Evolutionary conservation across 495 filamentous ascomycete species (phyloP), one percentile per base, ranked within the genome.

Genomic region (Cercophora sp.): DNA sequence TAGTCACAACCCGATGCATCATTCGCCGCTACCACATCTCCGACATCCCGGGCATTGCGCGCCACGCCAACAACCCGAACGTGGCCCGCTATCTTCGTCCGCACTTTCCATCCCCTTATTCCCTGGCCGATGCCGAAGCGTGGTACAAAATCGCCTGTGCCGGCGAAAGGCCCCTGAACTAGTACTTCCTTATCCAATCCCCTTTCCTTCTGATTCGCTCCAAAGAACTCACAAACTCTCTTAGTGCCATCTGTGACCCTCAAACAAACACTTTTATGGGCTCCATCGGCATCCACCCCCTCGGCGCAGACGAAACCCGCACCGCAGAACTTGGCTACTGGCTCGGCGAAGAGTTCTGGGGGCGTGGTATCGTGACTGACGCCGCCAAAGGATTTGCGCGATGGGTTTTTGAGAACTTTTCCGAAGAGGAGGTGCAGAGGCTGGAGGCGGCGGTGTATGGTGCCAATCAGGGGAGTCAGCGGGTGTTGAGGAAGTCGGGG

Each of bases 261-360:
- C 58, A 55, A 2, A 64, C 64, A n/a, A 25, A 54, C 44, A 34
- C 56, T 24, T 32, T 52, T 37, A 42, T 62, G 3, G 74, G 74
- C 31, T 51, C 54, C 19, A 59, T 76, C 16, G 70, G 70, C 2
- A 44, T 72, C 25, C 60, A 31, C 11, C 45, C 57, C n/a, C 31
- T 36, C 0, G 16, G 18, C 2, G 69, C 70, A 16, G 26, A 67
- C 51, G 62, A 74, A 36, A 60, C 52, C 52, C 55, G 58, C 18
- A 68, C 58, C 18, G 57, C 64, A 35, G 66, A 72, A 57, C 5
- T 76, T 4, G 73, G 71, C 5, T 76, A 74, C 59, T 74, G 64
- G 61, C 24, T 68, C 9, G 63, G 52, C 15, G 60, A 52, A 51
- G 47, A 57, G 2, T 52, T 56, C 36, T 73, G 71, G 73, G 73